Evolutionary conservation across 2,329 filamentous ascomycete species (phyloP), one percentile per base, ranked within the genome.

Genomic region (Fusarium sp.): DNA sequence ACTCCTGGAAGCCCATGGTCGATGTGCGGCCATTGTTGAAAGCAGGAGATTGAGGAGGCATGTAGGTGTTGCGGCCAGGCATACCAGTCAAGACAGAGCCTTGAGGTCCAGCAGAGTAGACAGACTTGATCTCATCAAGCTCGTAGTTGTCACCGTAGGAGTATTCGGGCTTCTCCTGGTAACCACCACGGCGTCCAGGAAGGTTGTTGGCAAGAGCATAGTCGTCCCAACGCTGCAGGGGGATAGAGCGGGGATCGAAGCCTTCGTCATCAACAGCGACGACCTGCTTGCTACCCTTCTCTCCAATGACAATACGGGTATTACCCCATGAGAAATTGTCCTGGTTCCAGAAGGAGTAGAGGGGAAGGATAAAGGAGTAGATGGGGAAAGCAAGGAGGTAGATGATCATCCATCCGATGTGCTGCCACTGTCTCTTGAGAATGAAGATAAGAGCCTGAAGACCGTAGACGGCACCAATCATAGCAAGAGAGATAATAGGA

Each of bases 301-400:
- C 96, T 62, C 94, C 95, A 70, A 98, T 92, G 71, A 99, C 96
- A 69, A 99, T 89, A 87, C 96, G 94, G 2, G 96, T 99, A 82
- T 96, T 98, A 86, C 96, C 96, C 96, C 96, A 99, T 3, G 90
- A 90, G 85, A 99, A 99, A 82, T 99, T 95, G 80, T 99, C 96
- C 79, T 97, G 94, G 81, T 97, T 97, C 96, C 96, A 99, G 90
- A 99, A 99, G 1, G 95, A 97, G 83, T 98, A 99, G 67, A 99
- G 83, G 1, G 96, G 96, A 14, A 99, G 87, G 67, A 96, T 77
- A 74, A 99, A 92, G 6, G 91, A 96, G 83, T 95, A 97, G 72
- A 99, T 92, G 0, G 96, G 96, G 83, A 92, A 97, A 4, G 96
- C 96, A n/a, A 96, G 73, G 66, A 99, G 86, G 81, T 99, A 99